A percentile compares a stretch with the other conserved stretches of the same genome.
These are phyloP conservation scores for Backusella tarrabulga DNA, from an alignment of 192 early-diverging fungal genomes.

Conservation along the genomic window DNA sequence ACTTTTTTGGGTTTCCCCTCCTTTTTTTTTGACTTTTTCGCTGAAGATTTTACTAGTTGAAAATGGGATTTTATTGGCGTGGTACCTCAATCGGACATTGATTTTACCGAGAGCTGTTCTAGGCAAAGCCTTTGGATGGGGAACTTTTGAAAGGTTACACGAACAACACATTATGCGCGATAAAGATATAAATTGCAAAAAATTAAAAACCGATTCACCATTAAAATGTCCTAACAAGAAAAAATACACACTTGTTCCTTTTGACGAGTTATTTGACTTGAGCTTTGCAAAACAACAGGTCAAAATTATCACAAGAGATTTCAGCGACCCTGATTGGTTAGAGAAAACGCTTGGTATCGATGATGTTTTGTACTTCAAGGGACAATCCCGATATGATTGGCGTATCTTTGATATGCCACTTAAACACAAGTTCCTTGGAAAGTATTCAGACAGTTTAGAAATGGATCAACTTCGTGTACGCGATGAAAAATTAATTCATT, in stretches of 20 bases:
- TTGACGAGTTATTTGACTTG: conserved; percentile 35
- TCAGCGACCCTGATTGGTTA: conserved; percentile 26
- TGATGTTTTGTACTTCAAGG: conserved; percentile 35
- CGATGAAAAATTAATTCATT: conserved; percentile 34
- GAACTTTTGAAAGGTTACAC: conserved; percentile 19
- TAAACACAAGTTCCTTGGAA: conserved; percentile 15
- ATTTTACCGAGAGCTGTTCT: conserved; percentile 45
- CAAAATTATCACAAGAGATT: conserved; percentile 24
- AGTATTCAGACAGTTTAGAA: conserved; percentile 27
- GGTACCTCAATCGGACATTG: conserved; percentile 49
- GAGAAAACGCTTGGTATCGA: conserved; percentile 17
- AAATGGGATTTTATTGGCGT: conserved; percentile 49
- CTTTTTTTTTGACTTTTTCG: not conserved
- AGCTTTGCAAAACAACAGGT: conserved; percentile 34
- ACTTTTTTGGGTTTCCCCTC: not conserved
- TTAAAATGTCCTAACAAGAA: conserved; percentile 22
- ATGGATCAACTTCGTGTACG: conserved; percentile 22
- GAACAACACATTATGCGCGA: conserved; percentile 31
- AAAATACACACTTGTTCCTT: conserved; percentile 27
- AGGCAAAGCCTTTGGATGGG: conserved; percentile 42
- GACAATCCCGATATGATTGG: conserved; percentile 37
- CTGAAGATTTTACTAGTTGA: conserved; percentile 29
- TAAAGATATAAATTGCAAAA: not conserved
- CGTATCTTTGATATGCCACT: conserved; percentile 31
- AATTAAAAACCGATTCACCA: not conserved